Evolutionary conservation across 1,284 basidiomycete genomes (phyloP), one percentile per base, ranked within the genome.

Genomic region (Trichosporon sp.): DNA sequence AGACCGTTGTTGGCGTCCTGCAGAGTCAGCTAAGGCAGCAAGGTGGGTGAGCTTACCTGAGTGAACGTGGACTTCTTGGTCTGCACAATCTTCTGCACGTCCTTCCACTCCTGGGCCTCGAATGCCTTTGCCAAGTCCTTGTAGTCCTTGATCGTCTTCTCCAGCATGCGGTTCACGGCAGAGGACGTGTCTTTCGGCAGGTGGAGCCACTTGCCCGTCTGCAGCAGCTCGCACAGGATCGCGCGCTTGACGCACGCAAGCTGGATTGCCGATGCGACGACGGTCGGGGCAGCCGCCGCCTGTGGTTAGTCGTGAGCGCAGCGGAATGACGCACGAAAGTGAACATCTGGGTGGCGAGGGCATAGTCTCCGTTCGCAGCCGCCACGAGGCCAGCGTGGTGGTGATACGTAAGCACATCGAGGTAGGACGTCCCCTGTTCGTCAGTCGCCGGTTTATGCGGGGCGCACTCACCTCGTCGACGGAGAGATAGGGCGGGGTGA

Each of bases 1-100:
- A 82, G 69, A 1, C 81, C 79, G 2, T 38, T 18, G 65, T 81
- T 82, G 66, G 70, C 72, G 65, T 82, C 81, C 81, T 81, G 60
- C 13, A 4, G 25, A 1, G 53, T 74, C 44, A 74, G 71, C 63
- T 62, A 3, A n/a, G 12, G 1, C 9, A 8, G 23, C 25, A n/a
- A 51, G 7, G 9, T 9, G 35, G 31, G 51, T 65, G 63, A 18
- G 58, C 47, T 23, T 42, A 70, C 66, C 25, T 47, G 65, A 21
- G 53, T 58, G 31, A 65, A 70, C 34, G 64, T 56, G 2, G 21
- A 23, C 21, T 51, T 42, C 60, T 62, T 44, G 35, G 58, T n/a
- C 44, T 51, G 53, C 27, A n/a, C 62, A 29, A 38, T 56, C 21
- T 68, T 69, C 12, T 64, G 23, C 2, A 78, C 78, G 8, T 53